phyloP scores from a whole-genome alignment of 495 filamentous ascomycete genomes.

The Lasiosphaeriaceae sp. region DNA sequence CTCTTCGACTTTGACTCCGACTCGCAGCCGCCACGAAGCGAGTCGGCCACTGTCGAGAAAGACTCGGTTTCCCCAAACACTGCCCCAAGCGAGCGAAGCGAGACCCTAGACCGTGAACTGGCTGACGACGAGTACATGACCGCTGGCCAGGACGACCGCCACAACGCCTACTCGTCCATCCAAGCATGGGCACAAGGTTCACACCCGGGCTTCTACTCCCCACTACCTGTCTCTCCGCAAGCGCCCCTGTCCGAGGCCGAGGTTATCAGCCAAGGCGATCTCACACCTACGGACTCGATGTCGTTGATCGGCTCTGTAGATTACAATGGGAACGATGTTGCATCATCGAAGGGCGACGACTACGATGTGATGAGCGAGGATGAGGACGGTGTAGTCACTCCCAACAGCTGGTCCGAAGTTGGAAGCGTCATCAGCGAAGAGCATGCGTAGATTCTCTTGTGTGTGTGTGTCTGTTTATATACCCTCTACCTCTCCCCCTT shows the following conservation, averaged over 20 bases:
- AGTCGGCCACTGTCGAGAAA: conserved; percentile 10
- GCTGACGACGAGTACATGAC: conserved; percentile 43
- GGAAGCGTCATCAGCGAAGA: conserved; percentile 62
- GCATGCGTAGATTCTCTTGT: conserved; percentile 26
- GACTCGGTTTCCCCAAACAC: background rate
- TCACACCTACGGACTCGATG: conserved; percentile 49
- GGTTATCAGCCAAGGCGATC: conserved; percentile 40
- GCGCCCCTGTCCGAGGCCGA: conserved; percentile 40
- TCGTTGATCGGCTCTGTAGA: conserved; percentile 43
- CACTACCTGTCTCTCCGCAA: conserved; percentile 39
- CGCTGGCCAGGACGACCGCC: conserved; percentile 36
- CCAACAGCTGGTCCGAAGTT: conserved; percentile 74
- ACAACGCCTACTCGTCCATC: conserved; percentile 46
- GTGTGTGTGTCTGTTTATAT: background rate
- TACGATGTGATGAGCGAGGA: conserved; percentile 66
- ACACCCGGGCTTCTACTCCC: conserved; percentile 47
- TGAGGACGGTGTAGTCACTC: conserved; percentile 58
- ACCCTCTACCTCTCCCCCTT: background rate
- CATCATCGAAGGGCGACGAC: conserved; percentile 25
- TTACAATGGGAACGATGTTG: conserved; percentile 36
- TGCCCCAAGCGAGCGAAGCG: conserved; percentile 9
- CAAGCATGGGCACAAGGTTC: conserved; percentile 53
- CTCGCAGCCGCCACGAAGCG: conserved; percentile 10
- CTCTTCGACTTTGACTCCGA: conserved; percentile 33
- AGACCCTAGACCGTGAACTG: conserved; percentile 32